These are phyloP conservation scores for Phlebiopsis flavidoalba DNA, from an alignment of 768 basidiomycete species.

Conservation along the genomic window DNA sequence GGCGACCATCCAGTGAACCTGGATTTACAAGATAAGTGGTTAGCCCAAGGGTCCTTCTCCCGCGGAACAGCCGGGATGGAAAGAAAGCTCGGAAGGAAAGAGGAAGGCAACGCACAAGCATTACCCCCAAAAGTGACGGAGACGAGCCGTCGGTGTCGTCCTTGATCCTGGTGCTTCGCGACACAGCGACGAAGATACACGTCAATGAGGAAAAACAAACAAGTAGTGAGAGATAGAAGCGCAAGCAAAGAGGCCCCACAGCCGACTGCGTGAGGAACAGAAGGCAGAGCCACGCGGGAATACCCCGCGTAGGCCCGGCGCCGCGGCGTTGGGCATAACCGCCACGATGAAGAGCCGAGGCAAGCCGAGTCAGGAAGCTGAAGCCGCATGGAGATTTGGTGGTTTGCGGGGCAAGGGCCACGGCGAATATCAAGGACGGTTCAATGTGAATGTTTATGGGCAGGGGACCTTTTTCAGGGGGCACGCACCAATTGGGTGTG, in stretches of 20 bases:
- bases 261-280: slow-evolving; percentile 32
- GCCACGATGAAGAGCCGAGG: slow-evolving; percentile 42
- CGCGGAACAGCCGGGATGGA: not conserved
- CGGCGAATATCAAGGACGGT: not conserved
- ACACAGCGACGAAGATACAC: slow-evolving; percentile 41
- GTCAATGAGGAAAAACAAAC: slow-evolving; percentile 50
- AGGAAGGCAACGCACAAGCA: slow-evolving; percentile 37
- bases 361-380: slow-evolving; percentile 44
- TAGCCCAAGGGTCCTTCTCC: not conserved
- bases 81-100: not conserved
- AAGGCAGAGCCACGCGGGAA: slow-evolving; percentile 34
- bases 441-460: slow-evolving; percentile 1
- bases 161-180: slow-evolving; percentile 36
- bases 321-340: too few relatives aligned
- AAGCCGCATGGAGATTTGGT: too few relatives aligned
- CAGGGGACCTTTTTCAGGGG: not conserved
- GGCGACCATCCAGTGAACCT: slow-evolving; percentile 57
- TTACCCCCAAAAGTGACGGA: slow-evolving; percentile 44
- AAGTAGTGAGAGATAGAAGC: slow-evolving; percentile 42
- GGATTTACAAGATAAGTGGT: not conserved
- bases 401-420: slow-evolving; percentile 32
- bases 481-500: slow-evolving; percentile 47
- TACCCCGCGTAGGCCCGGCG: slow-evolving; percentile 20
- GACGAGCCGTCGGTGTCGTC: slow-evolving; percentile 37
- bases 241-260: slow-evolving; percentile 36